Evolutionary conservation across 2,329 filamentous ascomycete species (phyloP).

Genomic region (Chrysosporium queenslandicum): DNA sequence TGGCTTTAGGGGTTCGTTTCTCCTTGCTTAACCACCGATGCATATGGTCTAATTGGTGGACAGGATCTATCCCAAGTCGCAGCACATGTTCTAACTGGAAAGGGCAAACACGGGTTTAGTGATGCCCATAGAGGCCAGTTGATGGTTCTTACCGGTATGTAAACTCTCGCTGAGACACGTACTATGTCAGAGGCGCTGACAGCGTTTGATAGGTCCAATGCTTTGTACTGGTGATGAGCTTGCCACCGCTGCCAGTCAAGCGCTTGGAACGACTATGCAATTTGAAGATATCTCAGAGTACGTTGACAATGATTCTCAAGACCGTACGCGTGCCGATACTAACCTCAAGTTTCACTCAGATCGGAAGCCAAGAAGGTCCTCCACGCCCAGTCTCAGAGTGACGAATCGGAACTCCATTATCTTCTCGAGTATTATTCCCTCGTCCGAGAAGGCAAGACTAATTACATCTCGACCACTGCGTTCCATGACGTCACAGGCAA

Average conservation of each 20-base stretch:
- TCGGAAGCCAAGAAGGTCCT: slow-evolving; percentile 31
- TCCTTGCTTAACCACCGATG: not conserved
- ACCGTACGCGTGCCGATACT: too few relatives aligned
- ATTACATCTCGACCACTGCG: slow-evolving; percentile 44
- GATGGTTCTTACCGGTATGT: slow-evolving; percentile 41
- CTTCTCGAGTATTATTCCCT: slow-evolving; percentile 46
- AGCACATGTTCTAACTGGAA: slow-evolving; percentile 40
- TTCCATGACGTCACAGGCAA: slow-evolving; percentile 43
- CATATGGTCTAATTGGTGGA: not conserved
- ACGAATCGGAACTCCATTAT: slow-evolving; percentile 39
- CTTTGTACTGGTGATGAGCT: slow-evolving; percentile 41
- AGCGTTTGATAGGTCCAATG: slow-evolving; percentile 32
- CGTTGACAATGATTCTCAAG: slow-evolving; percentile 12
- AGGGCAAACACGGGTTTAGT: slow-evolving; percentile 43
- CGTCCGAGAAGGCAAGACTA: slow-evolving; percentile 45
- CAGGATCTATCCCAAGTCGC: slow-evolving; percentile 42
- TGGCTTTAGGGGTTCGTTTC: slow-evolving; percentile 38
- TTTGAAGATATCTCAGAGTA: slow-evolving; percentile 42
- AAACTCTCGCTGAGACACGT: not conserved
- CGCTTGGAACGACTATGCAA: slow-evolving; percentile 36
- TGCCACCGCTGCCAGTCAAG: slow-evolving; percentile 38
- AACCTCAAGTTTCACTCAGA: slow-evolving; percentile 12
- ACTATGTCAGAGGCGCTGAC: not conserved
- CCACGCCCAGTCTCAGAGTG: slow-evolving; percentile 28
- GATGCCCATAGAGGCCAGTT: slow-evolving; percentile 45